Base-by-base conservation (phyloP, 2,329 filamentous ascomycete genomes). In the Monilinia laxa region DNA sequence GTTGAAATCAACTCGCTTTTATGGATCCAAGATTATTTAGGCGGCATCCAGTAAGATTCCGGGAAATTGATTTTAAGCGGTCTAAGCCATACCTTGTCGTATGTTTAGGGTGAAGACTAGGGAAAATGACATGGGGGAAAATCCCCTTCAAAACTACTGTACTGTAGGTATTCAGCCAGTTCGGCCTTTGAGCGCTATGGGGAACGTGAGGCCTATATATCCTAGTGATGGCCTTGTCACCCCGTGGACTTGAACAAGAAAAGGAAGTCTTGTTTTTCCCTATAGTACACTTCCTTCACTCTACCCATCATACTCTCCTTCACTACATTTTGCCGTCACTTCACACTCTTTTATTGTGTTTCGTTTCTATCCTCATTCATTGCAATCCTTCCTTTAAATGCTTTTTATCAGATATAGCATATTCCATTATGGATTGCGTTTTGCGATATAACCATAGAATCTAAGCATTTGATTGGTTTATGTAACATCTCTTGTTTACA, bases 171-270 rank as follows among this genome's bases (percentile, higher is more conserved):
- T 42, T 20, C 45, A 65, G 47, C 55, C 55, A 65, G 47, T 60
- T 60, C 31, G 23, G 31, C 23, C 63, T 47, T 40, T 58, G 63
- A 57, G 42, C 53, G 42, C 40, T 65, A 52, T 65, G 47, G 25
- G 55, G 55, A 51, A 60, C 63, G 55, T 65, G 55, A 65, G 51
- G 42, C 20, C 31, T 65, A 40, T 58, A 18, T 64, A 65, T 42
- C 63, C 55, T 42, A 40, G 62, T 60, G n/a, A n/a, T 20, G 40
- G 23, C 63, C 55, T 65, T 65, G 55, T 53, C 55, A 53, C 20
- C 31, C 55, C 42, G 55, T 65, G 45, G 18, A 60, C 54, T 42
- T 35, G 54, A 12, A 16, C 2, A n/a, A 35, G 57, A 18, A 18
- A 64, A 31, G 45, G 63, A 65, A 31, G 47, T 65, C 25, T 56